These are phyloP conservation scores for Marchantia paleacea DNA, from an alignment of 225 moss, liverwort and hornwort genomes.

Conservation along the genomic window DNA sequence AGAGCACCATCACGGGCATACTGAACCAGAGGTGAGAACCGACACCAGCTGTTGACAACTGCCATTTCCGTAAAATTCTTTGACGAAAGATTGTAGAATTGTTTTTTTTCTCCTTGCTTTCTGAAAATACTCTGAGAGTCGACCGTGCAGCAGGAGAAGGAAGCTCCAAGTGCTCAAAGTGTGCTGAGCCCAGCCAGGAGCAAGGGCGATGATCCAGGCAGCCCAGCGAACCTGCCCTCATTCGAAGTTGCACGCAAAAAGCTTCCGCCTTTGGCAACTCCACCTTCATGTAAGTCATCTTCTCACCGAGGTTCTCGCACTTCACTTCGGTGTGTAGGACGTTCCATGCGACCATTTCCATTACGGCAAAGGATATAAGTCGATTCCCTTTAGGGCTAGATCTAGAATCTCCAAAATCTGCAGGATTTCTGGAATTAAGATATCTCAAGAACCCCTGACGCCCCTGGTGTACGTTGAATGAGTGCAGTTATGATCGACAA, in stretches of 20 bases:
- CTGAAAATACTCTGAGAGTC: neutral
- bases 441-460: constrained; percentile 2
- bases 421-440: neutral
- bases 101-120: neutral
- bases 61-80: no score
- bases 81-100: no score
- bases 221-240: neutral
- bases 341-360: no score
- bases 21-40: constrained; percentile 9
- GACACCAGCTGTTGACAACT: no score
- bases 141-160: neutral
- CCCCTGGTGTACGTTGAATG: neutral
- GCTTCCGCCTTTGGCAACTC: constrained; percentile 30
- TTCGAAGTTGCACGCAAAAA: constrained; percentile 20
- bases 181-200: neutral
- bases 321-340: no score
- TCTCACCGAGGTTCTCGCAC: neutral
- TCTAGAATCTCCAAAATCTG: no score
- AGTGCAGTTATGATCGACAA: constrained; percentile 30
- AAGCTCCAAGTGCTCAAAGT: neutral
- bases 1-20: neutral
- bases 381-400: no score
- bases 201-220: neutral
- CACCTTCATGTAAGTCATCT: constrained; percentile 21
- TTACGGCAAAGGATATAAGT: no score